phyloP scores from a whole-genome alignment of 2,329 filamentous ascomycete genomes.

The Metarhizium brunneum region DNA sequence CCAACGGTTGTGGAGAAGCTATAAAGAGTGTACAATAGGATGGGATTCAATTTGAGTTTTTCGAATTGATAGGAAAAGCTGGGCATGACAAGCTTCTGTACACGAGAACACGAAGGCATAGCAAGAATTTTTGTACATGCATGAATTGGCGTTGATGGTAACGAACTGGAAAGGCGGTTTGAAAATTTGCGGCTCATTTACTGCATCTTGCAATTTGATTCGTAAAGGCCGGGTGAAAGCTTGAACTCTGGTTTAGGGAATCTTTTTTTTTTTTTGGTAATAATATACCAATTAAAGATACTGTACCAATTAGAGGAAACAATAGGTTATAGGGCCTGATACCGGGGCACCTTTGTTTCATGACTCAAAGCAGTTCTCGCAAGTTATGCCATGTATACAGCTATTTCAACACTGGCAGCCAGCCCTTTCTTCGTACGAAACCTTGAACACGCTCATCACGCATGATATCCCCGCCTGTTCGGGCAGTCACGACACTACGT shows the following conservation, averaged over 20 bases:
- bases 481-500: constrained; percentile 57
- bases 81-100: background rate
- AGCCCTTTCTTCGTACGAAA: constrained; percentile 50
- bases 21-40: background rate
- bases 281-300: background rate
- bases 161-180: constrained; percentile 7
- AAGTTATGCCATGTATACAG: background rate
- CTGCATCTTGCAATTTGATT: background rate
- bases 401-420: constrained; percentile 38
- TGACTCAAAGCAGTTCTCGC: background rate
- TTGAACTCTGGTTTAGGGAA: background rate
- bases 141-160: constrained; percentile 19
- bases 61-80: background rate
- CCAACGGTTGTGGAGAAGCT: constrained; percentile 46
- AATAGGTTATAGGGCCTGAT: background rate
- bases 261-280: background rate
- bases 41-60: background rate
- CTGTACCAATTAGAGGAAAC: background rate
- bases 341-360: background rate
- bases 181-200: background rate
- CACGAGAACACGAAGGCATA: background rate
- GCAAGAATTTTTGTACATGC: constrained; percentile 14
- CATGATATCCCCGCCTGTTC: constrained; percentile 49
- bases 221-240: background rate
- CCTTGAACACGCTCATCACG: constrained; percentile 49